phyloP scores from a whole-genome alignment of 805 yeast species.

The Candida adriatica region DNA sequence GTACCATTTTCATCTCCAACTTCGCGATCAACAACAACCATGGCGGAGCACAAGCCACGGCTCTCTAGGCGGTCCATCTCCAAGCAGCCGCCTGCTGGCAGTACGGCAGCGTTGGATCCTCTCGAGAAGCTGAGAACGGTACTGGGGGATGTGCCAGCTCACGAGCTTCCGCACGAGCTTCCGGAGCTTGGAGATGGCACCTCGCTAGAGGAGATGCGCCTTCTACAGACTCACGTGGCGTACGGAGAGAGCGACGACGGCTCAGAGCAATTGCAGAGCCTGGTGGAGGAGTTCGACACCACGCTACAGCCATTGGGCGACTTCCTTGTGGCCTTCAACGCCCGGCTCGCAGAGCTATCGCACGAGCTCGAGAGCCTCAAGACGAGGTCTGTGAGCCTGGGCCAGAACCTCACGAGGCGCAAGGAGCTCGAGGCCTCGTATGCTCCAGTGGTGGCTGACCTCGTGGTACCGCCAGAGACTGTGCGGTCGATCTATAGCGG shows the following conservation, averaged over 20 bases:
- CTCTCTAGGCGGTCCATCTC: slow-evolving; percentile 15
- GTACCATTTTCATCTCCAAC: too few species aligned
- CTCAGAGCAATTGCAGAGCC: slow-evolving; percentile 14
- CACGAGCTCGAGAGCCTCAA: slow-evolving; percentile 57
- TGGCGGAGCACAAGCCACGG: too few species aligned
- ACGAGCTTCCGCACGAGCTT: slow-evolving; percentile 1
- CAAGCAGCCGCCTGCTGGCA: slow-evolving; percentile 11
- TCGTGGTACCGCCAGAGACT: slow-evolving; percentile 68
- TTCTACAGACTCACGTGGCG: slow-evolving; percentile 2
- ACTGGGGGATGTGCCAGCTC: slow-evolving; percentile 3
- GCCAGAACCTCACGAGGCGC: slow-evolving; percentile 40
- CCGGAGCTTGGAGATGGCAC: slow-evolving; percentile 1
- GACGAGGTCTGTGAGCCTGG: slow-evolving; percentile 41
- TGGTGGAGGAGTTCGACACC: slow-evolving; percentile 18
- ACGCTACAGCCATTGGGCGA: slow-evolving; percentile 41
- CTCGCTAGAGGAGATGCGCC: slow-evolving; percentile 13
- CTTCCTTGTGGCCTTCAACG: slow-evolving; percentile 50
- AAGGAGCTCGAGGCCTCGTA: slow-evolving; percentile 43
- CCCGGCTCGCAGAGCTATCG: slow-evolving; percentile 48
- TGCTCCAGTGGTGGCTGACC: slow-evolving; percentile 70
- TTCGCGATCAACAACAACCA: too few species aligned
- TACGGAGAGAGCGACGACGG: slow-evolving; percentile 3
- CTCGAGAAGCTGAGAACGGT: slow-evolving; percentile 2
- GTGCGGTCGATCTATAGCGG: slow-evolving; percentile 52
- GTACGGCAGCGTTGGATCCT: slow-evolving; percentile 2